phyloP scores from a whole-genome alignment of 257 asterid species.

The Cruciata laevipes region DNA sequence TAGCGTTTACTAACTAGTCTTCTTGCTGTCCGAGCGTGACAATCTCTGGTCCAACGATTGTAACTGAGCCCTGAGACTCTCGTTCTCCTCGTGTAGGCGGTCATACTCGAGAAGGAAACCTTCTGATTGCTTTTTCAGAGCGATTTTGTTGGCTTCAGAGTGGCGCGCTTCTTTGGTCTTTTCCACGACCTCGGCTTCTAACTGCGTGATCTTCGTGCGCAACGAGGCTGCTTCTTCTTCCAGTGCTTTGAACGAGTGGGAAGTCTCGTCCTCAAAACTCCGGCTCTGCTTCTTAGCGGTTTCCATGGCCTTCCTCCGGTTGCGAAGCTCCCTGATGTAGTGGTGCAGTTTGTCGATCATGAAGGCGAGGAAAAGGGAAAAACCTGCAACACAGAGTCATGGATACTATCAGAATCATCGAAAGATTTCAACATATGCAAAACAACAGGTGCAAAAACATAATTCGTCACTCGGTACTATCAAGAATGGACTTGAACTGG shows the following conservation, averaged over 20 bases:
- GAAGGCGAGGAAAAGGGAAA: slow-evolving; percentile 67
- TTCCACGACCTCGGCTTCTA: slow-evolving; percentile 51
- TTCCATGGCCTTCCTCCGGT: slow-evolving; percentile 67
- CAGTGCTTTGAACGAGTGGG: slow-evolving; percentile 44
- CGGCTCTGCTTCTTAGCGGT: slow-evolving; percentile 63
- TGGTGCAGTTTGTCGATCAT: slow-evolving; percentile 85
- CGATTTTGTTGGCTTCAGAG: slow-evolving; percentile 68
- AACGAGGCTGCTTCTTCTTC: slow-evolving; percentile 49
- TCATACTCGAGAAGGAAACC: slow-evolving; percentile 85
- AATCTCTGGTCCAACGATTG: slow-evolving; percentile 57
- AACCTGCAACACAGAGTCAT: slow-evolving; percentile 39
- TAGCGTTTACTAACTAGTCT: slow-evolving; percentile 37
- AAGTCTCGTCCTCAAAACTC: slow-evolving; percentile 45
- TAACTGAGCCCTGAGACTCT: slow-evolving; percentile 62
- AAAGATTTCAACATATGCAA: not conserved
- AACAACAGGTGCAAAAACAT: not conserved
- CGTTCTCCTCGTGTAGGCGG: slow-evolving; percentile 81
- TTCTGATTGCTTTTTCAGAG: slow-evolving; percentile 79
- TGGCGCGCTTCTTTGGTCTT: slow-evolving; percentile 48
- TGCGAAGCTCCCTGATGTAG: slow-evolving; percentile 71
- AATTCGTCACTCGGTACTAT: not conserved
- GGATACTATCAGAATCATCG: not conserved
- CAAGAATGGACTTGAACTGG: not conserved
- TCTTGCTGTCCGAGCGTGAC: slow-evolving; percentile 68
- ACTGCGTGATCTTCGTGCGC: slow-evolving; percentile 37